Percentiles rank a stretch among this genome's conserved stretches.
These are phyloP conservation scores for Jatropha podagrica DNA, from an alignment of 441 rosid species.

Conservation along the genomic window DNA sequence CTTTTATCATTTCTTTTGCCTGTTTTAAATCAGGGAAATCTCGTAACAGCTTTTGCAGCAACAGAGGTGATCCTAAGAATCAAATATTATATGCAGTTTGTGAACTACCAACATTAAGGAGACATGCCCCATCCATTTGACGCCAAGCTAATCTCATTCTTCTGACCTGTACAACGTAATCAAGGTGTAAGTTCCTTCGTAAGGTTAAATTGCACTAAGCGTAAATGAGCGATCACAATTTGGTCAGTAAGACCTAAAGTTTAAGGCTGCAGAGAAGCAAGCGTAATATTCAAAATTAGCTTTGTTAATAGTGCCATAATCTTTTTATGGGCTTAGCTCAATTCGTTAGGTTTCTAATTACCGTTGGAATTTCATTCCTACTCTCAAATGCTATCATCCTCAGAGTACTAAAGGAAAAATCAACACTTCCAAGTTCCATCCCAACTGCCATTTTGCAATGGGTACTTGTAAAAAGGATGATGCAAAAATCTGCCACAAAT, in stretches of 20 bases:
- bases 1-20: neutral
- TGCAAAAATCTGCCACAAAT: neutral
- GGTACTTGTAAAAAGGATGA: neutral
- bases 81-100: neutral
- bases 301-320: no score
- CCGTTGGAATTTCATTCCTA: neutral
- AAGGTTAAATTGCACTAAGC: neutral
- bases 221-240: neutral
- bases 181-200: slow-evolving; percentile 11
- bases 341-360: neutral
- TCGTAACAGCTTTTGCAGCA: neutral
- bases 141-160: neutral
- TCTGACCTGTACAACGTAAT: slow-evolving; percentile 15
- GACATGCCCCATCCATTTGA: neutral
- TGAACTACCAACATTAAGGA: neutral
- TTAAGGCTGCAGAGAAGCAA: neutral
- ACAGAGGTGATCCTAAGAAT: neutral
- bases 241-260: neutral
- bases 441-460: neutral
- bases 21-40: neutral
- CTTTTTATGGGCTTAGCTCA: neutral
- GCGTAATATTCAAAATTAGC: neutral
- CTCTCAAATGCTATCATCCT: neutral
- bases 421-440: no score
- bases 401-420: neutral